phyloP scores from a whole-genome alignment of 1,284 basidiomycete species.

The Gastroboletus turbinatus region DNA sequence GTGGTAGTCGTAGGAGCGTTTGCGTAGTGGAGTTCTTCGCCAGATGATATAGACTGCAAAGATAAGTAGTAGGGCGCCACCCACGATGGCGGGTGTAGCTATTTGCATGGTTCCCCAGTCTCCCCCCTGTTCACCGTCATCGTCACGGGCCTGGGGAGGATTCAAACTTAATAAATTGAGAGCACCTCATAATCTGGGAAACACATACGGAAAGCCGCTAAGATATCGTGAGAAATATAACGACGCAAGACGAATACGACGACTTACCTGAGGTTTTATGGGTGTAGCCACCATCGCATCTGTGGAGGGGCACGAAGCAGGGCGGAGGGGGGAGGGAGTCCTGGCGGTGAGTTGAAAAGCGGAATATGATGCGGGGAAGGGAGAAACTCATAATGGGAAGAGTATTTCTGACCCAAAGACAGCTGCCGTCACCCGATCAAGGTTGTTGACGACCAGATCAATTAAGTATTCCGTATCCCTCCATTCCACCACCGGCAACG shows the following conservation, averaged over 20 bases:
- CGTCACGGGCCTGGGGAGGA: constrained; percentile 15
- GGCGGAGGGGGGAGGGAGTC: neutral
- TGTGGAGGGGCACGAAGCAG: neutral
- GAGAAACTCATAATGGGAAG: constrained; percentile 13
- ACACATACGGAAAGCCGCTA: constrained; percentile 24
- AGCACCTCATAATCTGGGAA: neutral
- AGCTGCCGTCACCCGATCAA: constrained; percentile 21
- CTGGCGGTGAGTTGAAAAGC: neutral
- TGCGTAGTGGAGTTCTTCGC: constrained; percentile 7
- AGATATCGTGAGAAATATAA: neutral
- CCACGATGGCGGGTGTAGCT: constrained; percentile 33
- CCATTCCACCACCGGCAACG: neutral
- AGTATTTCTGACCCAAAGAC: constrained; percentile 16
- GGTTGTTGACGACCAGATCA: constrained; percentile 3
- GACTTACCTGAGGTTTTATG: constrained; percentile 14
- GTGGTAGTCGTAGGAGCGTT: constrained; percentile 13
- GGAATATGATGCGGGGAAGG: constrained; percentile 19
- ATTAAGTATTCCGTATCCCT: too few relatives aligned
- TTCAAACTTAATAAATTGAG: neutral
- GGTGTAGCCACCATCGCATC: constrained; percentile 23
- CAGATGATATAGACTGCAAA: constrained; percentile 26
- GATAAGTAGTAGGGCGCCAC: constrained; percentile 27
- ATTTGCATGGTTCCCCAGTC: constrained; percentile 37
- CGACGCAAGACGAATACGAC: neutral
- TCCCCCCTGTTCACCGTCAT: neutral